Base-by-base conservation (phyloP, 257 asterid genomes). In the Solanum chmielewskii region DNA sequence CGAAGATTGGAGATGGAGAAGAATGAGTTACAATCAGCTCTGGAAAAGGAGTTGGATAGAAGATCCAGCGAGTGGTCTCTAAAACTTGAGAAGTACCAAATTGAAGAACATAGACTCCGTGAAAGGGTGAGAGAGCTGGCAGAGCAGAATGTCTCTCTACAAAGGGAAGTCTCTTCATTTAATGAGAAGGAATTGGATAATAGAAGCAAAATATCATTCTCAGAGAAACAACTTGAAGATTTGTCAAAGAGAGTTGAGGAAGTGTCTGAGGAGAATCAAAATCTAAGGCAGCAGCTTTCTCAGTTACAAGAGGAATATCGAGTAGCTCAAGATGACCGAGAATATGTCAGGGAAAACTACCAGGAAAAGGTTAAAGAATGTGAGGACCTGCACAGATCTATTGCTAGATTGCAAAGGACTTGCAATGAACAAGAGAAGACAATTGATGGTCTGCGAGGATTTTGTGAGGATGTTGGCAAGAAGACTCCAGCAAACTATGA, bases 61-160 rank as follows among this genome's bases (percentile, higher is more conserved):
- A 94, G 99, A 91, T 96, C 99, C 39, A 90, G 81, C 49, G 99
- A 97, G 83, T 96, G 99, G 99, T 93, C 97, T 20, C 88, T 83
- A 86, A 97, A 95, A 91, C 97, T 95, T 71, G 98, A 97, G 90
- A 97, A 92, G 88, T 93, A 95, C 88, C 96, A 95, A 90, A 88
- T 92, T 37, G 99, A 94, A 94, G 99, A 97, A 88, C 97, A 94
- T 56, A 92, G 98, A 91, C 99, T 97, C 88, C 93, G 99, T 62
- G 99, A 97, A 88, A 93, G 99, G 93, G 95, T 95, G 77, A 91
- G 98, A 87, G 98, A 97, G 88, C 93, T 97, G 41, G 99, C 99
- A 66, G 99, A 97, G 90, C 99, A 94, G 90, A 97, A 97, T 89
- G 99, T 97, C 78, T 89, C 90, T 86, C 98, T 97, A 83, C 99